Percentiles rank a stretch among this genome's conserved stretches.
Conservation (phyloP, 495 filamentous ascomycete genomes). For the Pseudoneurospora amorphoporcata region DNA sequence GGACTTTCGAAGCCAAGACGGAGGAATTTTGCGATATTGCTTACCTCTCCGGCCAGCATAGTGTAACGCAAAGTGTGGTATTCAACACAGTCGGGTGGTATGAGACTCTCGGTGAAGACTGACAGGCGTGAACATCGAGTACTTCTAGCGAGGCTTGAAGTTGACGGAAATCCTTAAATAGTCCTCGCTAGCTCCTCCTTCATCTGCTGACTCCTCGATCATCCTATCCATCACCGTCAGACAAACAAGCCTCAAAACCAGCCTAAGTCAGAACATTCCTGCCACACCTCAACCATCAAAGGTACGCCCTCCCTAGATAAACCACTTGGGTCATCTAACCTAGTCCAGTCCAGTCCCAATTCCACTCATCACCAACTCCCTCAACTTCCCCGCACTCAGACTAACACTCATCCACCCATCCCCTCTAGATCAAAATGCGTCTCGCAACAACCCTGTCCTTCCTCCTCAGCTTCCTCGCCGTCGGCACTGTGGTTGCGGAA, state of each 20-base stretch:
- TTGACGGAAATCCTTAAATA: neutral
- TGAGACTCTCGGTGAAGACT: neutral
- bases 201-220: neutral
- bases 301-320: neutral
- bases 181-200: neutral
- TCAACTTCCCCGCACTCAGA: neutral
- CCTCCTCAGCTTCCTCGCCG: neutral
- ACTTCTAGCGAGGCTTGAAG: neutral
- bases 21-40: neutral
- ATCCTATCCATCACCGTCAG: neutral
- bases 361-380: neutral
- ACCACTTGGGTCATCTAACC: too few relatives aligned
- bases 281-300: neutral
- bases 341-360: neutral
- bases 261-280: neutral
- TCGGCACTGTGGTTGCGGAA: neutral
- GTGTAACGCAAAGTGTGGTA: neutral
- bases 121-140: neutral
- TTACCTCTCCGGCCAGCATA: neutral
- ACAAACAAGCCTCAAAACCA: neutral
- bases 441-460: neutral
- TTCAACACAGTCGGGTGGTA: neutral
- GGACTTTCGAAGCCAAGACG: neutral
- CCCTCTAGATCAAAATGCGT: neutral
- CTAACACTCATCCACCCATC: neutral